Evolutionary conservation across 192 early-diverging fungal genomes (phyloP).

Genomic region (Chytriomyces sp.): DNA sequence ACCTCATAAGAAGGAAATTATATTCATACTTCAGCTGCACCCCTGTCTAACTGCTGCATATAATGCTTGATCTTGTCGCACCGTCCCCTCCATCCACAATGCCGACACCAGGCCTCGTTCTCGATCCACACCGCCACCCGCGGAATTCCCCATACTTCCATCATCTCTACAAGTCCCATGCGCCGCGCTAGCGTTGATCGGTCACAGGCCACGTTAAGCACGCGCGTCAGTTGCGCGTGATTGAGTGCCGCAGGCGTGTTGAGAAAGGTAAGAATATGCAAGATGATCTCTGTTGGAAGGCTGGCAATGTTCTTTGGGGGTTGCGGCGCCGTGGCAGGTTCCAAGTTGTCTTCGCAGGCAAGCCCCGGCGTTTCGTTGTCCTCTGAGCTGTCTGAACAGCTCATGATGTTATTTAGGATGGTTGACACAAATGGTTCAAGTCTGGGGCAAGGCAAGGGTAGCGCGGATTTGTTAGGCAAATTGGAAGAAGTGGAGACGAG

Average conservation of each 20-base stretch:
- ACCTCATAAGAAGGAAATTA: neutral
- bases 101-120: constrained; percentile 7
- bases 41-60: neutral
- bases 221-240: neutral
- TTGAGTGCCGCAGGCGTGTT: constrained; percentile 3
- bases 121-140: constrained; percentile 24
- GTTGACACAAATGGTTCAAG: too few species aligned
- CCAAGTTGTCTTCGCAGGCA: neutral
- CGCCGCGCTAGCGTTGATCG: neutral
- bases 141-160: constrained; percentile 1
- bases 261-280: constrained; percentile 31
- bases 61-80: constrained; percentile 38
- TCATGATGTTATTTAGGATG: neutral
- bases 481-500: neutral
- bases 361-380: neutral
- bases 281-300: constrained; percentile 33
- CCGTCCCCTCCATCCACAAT: neutral
- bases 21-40: neutral
- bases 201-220: constrained; percentile 14
- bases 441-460: too few species aligned
- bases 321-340: neutral
- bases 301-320: constrained; percentile 6
- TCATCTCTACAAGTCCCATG: neutral
- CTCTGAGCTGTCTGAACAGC: neutral
- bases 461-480: neutral